Base-by-base conservation (phyloP, 1,139 yeast species). In the Sugiyamaella paludigena region DNA sequence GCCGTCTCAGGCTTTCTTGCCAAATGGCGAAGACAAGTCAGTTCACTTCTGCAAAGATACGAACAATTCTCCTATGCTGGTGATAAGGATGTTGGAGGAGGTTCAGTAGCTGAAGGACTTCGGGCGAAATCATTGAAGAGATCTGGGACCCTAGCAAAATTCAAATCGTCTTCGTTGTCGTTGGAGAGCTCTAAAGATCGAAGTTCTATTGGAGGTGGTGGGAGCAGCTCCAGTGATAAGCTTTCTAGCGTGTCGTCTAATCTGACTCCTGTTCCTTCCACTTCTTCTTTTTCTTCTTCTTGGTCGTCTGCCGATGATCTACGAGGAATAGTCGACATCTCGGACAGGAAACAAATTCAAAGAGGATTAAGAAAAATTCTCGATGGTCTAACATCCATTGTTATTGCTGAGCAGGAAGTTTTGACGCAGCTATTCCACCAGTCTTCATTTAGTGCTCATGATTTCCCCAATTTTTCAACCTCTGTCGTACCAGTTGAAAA, bases 371-470 rank as follows among this genome's bases (percentile, higher is more conserved):
- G 50, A 10, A 53, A 49, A 4, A 49, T 64, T 2, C 56, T 77
- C 15, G 67, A 69, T 28, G 60, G 65, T 2, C 47, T 75, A 19
- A 67, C 70, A 36, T 60, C 66, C 42, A 67, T 76, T 2, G 72
- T 86, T 15, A 66, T 81, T 10, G 73, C 77, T 10, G 80, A 87
- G 43, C 95, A 87, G 58, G 81, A 78, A 58, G 82, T 87, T 52
- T 63, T 84, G 13, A 79, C 79, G 9, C 70, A 69, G 13, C 75
- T 88, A 50, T 88, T 89, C 69, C 94, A 87, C 55, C 69, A 83
- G 46, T 78, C 82, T 15, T 74, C 81, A 1, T 75, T 75, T 41
- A 70, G 73, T 1, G 69, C 68, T 13, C 55, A 70, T 3, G 73
- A 73, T 31, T 84, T 80, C 56, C 68, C 73, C 7, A 79, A 76